Evolutionary conservation across 805 yeast species (phyloP).

Genomic region (Candida silvicultrix): DNA sequence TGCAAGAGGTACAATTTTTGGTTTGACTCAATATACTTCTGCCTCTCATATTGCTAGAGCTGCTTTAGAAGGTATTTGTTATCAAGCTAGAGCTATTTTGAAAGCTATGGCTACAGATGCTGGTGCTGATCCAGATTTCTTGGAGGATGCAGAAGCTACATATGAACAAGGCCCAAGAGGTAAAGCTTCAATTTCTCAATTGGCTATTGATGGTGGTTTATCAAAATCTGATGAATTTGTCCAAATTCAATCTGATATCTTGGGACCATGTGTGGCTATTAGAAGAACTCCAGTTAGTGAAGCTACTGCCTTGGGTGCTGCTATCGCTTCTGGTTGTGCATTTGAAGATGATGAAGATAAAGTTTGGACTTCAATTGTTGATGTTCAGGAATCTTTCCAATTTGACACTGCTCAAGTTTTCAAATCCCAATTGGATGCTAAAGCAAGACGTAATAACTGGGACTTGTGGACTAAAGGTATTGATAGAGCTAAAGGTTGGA

Average conservation of each 20-base stretch:
- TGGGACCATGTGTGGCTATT: conserved; percentile 82
- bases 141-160: conserved; percentile 40
- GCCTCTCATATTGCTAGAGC: conserved; percentile 91
- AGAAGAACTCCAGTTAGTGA: conserved; percentile 78
- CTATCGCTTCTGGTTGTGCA: conserved; percentile 86
- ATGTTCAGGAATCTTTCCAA: conserved; percentile 42
- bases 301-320: conserved; percentile 94
- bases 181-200: conserved; percentile 39
- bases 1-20: conserved; percentile 89
- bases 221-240: conserved; percentile 84
- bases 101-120: conserved; percentile 87
- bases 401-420: conserved; percentile 29
- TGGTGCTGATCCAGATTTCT: conserved; percentile 47
- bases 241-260: conserved; percentile 89
- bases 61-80: conserved; percentile 92
- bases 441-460: conserved; percentile 60
- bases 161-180: conserved; percentile 26
- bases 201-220: conserved; percentile 95
- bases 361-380: conserved; percentile 72
- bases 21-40: conserved; percentile 89
- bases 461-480: conserved; percentile 82
- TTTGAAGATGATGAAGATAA: conserved; percentile 43
- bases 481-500: conserved; percentile 78
- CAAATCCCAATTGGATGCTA: conserved; percentile 40
- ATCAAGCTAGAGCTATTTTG: conserved; percentile 85